Percentiles rank a stretch among this genome's conserved stretches.
Conservation (phyloP, 805 yeast genomes). For the Pichia gijzeniarum region DNA sequence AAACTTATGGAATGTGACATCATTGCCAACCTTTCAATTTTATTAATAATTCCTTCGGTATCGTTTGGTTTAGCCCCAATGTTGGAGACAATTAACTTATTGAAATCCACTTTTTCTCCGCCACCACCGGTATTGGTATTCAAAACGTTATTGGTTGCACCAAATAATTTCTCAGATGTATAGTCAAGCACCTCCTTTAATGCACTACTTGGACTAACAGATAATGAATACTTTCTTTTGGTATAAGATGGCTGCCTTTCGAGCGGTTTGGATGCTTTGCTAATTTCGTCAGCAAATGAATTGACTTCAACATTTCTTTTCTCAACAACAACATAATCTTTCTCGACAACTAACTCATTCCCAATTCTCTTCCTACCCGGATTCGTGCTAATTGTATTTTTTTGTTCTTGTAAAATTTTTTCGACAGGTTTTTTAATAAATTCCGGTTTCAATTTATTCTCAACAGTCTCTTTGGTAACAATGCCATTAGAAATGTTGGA, state of each 20-base stretch:
- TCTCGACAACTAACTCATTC: slow-evolving; percentile 41
- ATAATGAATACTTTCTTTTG: slow-evolving; percentile 8
- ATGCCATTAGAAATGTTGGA: slow-evolving; percentile 1
- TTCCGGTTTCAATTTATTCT: not conserved
- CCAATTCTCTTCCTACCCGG: not conserved
- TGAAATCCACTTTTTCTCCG: not conserved
- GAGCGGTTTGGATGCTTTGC: slow-evolving; percentile 34
- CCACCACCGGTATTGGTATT: not conserved
- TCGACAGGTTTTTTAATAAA: slow-evolving; percentile 5
- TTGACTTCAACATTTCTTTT: slow-evolving; percentile 93
- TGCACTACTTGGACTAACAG: slow-evolving; percentile 72
- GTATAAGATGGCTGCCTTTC: slow-evolving; percentile 36
- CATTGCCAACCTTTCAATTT: slow-evolving; percentile 72
- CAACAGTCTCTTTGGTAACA: slow-evolving; percentile 1
- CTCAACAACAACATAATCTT: slow-evolving; percentile 91
- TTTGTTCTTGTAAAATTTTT: slow-evolving; percentile 10
- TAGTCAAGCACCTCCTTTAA: slow-evolving; percentile 79
- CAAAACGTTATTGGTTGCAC: slow-evolving; percentile 25
- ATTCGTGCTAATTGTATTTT: not conserved
- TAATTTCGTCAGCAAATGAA: slow-evolving; percentile 88
- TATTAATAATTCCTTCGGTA: slow-evolving; percentile 32
- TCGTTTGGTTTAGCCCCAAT: not conserved
- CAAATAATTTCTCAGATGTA: slow-evolving; percentile 84
- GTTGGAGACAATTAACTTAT: not conserved
- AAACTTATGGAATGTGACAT: slow-evolving; percentile 84